These are phyloP conservation scores for Salix viminalis DNA, from an alignment of 345 rosid species.

Conservation along the genomic window DNA sequence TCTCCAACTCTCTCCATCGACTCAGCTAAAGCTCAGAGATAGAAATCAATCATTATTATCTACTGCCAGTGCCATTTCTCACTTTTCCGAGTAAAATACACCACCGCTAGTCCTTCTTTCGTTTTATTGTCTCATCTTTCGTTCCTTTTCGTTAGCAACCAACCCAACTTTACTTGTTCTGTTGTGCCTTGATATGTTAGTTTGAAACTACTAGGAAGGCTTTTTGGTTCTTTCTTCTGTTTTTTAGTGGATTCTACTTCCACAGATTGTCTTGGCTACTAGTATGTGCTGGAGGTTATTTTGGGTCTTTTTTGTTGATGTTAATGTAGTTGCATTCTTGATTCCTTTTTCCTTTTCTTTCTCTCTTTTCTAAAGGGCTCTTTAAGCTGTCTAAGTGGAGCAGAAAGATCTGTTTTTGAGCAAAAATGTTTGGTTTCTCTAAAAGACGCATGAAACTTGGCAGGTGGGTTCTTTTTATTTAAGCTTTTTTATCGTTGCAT, in stretches of 20 bases:
- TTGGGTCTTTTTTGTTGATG: conserved; percentile 5
- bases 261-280: neutral
- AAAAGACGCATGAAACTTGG: conserved; percentile 91
- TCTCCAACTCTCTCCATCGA: no score
- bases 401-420: conserved; percentile 2
- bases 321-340: neutral
- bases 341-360: neutral
- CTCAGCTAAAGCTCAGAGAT: neutral
- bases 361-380: neutral
- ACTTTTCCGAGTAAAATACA: no score
- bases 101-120: neutral
- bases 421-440: conserved; percentile 76
- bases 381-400: neutral
- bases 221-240: neutral
- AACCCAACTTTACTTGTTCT: conserved; percentile 2
- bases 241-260: neutral
- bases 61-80: neutral
- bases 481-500: neutral
- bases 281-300: neutral
- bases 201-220: neutral
- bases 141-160: neutral
- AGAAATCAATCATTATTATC: neutral
- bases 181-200: conserved; percentile 5
- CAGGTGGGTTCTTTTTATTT: conserved; percentile 44
- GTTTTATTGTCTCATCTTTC: neutral